These are phyloP conservation scores for Murraya paniculata DNA, from an alignment of 345 rosid genomes.

Conservation along the genomic window DNA sequence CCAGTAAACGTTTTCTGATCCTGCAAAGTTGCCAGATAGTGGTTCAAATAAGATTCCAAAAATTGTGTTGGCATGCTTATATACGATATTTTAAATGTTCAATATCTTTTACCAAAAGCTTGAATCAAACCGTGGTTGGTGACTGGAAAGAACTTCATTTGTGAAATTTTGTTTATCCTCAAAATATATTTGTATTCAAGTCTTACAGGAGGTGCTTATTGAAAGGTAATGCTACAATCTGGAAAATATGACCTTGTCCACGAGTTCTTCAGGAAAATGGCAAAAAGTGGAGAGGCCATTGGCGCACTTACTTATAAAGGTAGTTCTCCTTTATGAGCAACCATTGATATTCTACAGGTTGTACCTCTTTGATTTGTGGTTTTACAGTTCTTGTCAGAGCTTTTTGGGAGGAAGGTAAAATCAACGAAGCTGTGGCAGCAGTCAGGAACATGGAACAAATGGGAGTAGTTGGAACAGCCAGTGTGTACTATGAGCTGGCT, in stretches of 20 bases:
- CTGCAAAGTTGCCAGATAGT: background rate
- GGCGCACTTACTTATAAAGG: slow-evolving; percentile 83
- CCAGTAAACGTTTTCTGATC: background rate
- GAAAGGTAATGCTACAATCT: slow-evolving; percentile 87
- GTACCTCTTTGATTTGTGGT: slow-evolving; percentile 9
- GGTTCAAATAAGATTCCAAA: background rate
- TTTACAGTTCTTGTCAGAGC: slow-evolving; percentile 78
- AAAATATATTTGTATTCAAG: slow-evolving; percentile 31
- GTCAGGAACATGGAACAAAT: slow-evolving; percentile 84
- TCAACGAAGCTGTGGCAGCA: slow-evolving; percentile 72
- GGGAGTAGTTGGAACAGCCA: slow-evolving; percentile 81
- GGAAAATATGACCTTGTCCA: slow-evolving; percentile 82
- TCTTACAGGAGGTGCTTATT: slow-evolving; percentile 59
- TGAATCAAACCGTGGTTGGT: background rate
- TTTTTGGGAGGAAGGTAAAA: slow-evolving; percentile 80
- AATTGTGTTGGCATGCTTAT: background rate
- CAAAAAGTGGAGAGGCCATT: slow-evolving; percentile 64
- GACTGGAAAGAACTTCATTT: slow-evolving; percentile 8
- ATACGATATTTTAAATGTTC: background rate
- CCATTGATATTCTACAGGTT: slow-evolving; percentile 11
- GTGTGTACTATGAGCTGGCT: slow-evolving; percentile 81
- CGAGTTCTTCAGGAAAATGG: slow-evolving; percentile 68
- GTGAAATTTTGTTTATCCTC: slow-evolving; percentile 19
- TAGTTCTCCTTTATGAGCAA: slow-evolving; percentile 19
- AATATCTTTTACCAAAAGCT: background rate